phyloP scores from a whole-genome alignment of 1,284 basidiomycete genomes.

The Pisolithus thermaeus region DNA sequence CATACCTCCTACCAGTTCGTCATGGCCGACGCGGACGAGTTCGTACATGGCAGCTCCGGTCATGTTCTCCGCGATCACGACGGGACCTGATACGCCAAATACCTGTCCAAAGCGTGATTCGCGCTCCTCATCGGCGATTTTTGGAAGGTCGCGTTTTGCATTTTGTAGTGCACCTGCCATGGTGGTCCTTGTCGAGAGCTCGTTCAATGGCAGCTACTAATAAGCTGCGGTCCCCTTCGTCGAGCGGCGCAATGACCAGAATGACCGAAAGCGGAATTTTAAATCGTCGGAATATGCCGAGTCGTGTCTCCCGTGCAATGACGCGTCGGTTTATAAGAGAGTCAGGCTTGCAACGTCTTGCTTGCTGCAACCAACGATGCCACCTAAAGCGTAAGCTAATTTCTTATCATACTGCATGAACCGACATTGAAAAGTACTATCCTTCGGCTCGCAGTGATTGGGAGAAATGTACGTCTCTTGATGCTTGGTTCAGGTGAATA shows the following conservation, averaged over 20 bases:
- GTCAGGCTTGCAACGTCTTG: neutral
- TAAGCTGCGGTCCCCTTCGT: neutral
- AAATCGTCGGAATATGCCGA: constrained; percentile 26
- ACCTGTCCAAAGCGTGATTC: constrained; percentile 90
- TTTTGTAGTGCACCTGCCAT: constrained; percentile 93
- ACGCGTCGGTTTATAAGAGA: constrained; percentile 26
- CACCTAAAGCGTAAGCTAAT: constrained; percentile 72
- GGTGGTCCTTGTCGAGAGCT: constrained; percentile 15
- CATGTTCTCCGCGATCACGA: constrained; percentile 97
- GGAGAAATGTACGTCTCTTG: constrained; percentile 79
- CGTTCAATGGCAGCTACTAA: neutral
- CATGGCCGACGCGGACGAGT: constrained; percentile 92
- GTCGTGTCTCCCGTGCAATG: constrained; percentile 21
- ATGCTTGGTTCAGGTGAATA: constrained; percentile 1
- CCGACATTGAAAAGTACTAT: constrained; percentile 4
- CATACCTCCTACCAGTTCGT: constrained; percentile 92
- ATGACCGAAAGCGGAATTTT: constrained; percentile 27
- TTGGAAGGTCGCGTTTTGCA: constrained; percentile 81
- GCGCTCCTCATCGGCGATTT: constrained; percentile 84
- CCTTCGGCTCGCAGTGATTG: constrained; percentile 64
- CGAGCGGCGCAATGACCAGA: neutral
- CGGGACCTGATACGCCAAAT: constrained; percentile 92
- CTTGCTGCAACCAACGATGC: constrained; percentile 45
- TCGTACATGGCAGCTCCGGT: constrained; percentile 96
- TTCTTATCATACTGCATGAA: constrained; percentile 3